These are phyloP conservation scores for Populus hybrid DNA, from an alignment of 441 rosid genomes.

Conservation along the genomic window DNA sequence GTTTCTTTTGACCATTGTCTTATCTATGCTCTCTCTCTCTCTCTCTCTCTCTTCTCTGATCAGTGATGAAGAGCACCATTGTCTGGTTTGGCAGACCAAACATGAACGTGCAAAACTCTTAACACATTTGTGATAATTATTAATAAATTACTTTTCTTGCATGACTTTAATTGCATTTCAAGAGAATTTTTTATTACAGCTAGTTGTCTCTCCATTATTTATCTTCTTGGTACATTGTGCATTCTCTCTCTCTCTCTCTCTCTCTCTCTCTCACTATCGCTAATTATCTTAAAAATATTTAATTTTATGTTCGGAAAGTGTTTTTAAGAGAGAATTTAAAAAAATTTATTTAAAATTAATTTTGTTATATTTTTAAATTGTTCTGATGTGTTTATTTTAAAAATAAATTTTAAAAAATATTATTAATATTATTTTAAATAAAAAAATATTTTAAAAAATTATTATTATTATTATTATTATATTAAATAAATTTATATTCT, in stretches of 20 bases:
- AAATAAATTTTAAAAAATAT: too few species aligned
- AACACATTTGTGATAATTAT: conserved; percentile 4
- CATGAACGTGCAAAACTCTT: conserved; percentile 24
- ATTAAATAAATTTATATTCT: too few species aligned
- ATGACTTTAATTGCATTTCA: conserved; percentile 18
- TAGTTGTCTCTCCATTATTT: conserved; percentile 15
- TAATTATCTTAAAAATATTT: too few species aligned
- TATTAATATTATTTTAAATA: too few species aligned
- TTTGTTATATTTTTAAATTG: too few species aligned
- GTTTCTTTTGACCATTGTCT: conserved; percentile 8
- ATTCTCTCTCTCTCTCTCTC: background rate
- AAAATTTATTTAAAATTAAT: too few species aligned
- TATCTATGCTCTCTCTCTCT: background rate
- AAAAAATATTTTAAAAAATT: too few species aligned
- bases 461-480: too few species aligned
- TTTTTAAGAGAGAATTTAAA: too few species aligned
- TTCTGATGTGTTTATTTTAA: too few species aligned
- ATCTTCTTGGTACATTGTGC: background rate
- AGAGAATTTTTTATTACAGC: background rate
- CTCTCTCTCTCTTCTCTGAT: background rate
- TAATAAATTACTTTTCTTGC: conserved; percentile 37
- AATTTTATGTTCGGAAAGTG: too few species aligned
- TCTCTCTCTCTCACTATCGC: too few species aligned
- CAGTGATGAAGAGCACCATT: background rate
- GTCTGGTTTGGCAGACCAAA: conserved; percentile 30